These are phyloP conservation scores for Saposhnikovia divaricata DNA, from an alignment of 129 eudicot genomes.

Conservation along the genomic window DNA sequence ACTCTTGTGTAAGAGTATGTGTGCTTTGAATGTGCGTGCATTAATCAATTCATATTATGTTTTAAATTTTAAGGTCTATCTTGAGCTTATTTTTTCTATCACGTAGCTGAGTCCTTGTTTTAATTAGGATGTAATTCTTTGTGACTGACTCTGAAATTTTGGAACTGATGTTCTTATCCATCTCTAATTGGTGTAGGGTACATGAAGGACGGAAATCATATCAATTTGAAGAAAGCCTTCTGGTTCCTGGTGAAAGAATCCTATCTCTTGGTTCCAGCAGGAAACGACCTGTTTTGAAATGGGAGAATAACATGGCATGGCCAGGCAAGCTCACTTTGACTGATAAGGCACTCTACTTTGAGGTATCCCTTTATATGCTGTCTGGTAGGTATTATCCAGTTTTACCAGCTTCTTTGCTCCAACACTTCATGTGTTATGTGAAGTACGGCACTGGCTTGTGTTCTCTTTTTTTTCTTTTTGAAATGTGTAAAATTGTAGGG, in stretches of 20 bases:
- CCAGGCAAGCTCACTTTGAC: constrained; percentile 90
- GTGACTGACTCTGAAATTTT: not conserved
- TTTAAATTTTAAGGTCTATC: not conserved
- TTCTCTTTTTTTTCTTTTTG: not conserved
- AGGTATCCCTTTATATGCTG: constrained; percentile 38
- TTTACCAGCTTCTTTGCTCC: not conserved
- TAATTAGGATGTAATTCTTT: not conserved
- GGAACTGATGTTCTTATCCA: not conserved
- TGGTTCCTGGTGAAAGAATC: constrained; percentile 39
- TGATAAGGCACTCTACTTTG: constrained; percentile 82
- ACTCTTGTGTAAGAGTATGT: not conserved
- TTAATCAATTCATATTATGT: not conserved
- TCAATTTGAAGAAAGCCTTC: constrained; percentile 35
- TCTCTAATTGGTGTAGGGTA: constrained; percentile 44
- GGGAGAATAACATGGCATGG: constrained; percentile 96
- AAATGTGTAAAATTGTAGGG: not conserved
- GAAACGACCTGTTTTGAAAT: constrained; percentile 82
- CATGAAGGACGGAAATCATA: constrained; percentile 75
- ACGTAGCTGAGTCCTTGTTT: not conserved
- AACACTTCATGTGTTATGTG: not conserved
- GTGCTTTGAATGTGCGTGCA: not conserved
- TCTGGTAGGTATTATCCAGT: not conserved
- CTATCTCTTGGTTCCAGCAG: constrained; percentile 77
- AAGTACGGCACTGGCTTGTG: not conserved
- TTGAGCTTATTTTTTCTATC: not conserved